Percentiles rank a stretch among this genome's conserved stretches.
These are phyloP conservation scores for Erigeron philadelphicus DNA, from an alignment of 140 eudicot genomes.

Conservation along the genomic window DNA sequence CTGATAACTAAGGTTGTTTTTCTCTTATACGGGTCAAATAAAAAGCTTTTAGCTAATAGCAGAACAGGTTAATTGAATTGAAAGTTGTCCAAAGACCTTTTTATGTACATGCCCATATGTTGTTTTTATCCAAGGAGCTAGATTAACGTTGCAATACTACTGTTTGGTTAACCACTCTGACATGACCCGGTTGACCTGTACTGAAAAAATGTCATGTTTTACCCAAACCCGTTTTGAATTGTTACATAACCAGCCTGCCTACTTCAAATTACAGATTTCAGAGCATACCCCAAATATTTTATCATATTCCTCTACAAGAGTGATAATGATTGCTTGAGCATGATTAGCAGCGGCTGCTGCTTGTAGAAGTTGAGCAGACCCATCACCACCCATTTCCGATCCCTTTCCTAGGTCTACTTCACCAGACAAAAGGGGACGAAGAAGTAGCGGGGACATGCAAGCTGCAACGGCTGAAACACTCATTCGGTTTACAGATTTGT, in stretches of 20 bases:
- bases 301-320: constrained; percentile 84
- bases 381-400: constrained; percentile 73
- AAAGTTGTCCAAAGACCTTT: neutral
- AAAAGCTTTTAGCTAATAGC: neutral
- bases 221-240: neutral
- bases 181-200: no score
- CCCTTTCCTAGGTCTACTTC: constrained; percentile 79
- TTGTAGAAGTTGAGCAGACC: constrained; percentile 84
- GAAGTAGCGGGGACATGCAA: constrained; percentile 96
- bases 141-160: no score
- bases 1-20: neutral
- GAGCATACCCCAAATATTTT: constrained; percentile 76
- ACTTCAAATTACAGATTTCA: neutral
- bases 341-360: constrained; percentile 99
- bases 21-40: neutral
- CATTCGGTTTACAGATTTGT: constrained; percentile 79
- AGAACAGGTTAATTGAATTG: neutral
- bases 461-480: constrained; percentile 96
- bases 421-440: constrained; percentile 91
- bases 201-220: no score
- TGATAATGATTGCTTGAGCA: constrained; percentile 89
- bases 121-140: no score
- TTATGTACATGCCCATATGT: neutral
- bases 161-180: no score
- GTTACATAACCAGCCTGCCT: neutral